phyloP scores from a whole-genome alignment of 768 basidiomycete species.

The Hemileccinum rubropunctum region DNA sequence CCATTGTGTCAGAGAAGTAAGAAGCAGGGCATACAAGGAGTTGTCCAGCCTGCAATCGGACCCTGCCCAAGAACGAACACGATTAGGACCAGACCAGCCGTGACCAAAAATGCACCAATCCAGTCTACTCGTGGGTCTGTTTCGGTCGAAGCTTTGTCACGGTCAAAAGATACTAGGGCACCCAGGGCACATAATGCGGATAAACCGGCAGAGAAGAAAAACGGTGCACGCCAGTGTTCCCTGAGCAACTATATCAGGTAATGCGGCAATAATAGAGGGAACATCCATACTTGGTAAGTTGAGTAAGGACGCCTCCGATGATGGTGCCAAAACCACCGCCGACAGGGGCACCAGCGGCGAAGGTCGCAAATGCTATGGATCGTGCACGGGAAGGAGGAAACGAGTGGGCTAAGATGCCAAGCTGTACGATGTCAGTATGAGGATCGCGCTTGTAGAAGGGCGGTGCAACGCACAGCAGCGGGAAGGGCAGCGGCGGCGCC shows the following conservation, averaged over 20 bases:
- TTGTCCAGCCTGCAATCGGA: slow-evolving; percentile 61
- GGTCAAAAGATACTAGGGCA: slow-evolving; percentile 55
- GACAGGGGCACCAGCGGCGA: slow-evolving; percentile 81
- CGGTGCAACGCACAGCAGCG: slow-evolving; percentile 49
- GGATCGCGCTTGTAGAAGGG: background rate
- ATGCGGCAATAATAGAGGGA: background rate
- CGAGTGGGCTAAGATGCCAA: slow-evolving; percentile 78
- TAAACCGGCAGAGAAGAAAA: slow-evolving; percentile 61
- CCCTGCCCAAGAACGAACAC: slow-evolving; percentile 74
- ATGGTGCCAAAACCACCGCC: slow-evolving; percentile 71
- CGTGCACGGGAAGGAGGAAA: slow-evolving; percentile 71
- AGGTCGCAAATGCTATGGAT: slow-evolving; percentile 77
- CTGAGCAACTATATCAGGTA: slow-evolving; percentile 10
- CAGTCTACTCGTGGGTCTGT: slow-evolving; percentile 62
- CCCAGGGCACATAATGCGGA: slow-evolving; percentile 49
- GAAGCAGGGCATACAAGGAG: slow-evolving; percentile 41
- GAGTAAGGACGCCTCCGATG: slow-evolving; percentile 70
- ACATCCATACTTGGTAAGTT: slow-evolving; percentile 40
- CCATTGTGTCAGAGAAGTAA: slow-evolving; percentile 16
- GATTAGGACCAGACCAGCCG: slow-evolving; percentile 64
- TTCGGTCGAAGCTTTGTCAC: slow-evolving; percentile 44
- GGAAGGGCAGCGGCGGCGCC: slow-evolving; percentile 77
- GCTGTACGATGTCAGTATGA: slow-evolving; percentile 32
- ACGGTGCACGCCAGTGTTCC: slow-evolving; percentile 63
- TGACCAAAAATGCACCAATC: slow-evolving; percentile 68